Base-by-base conservation (phyloP, 2,329 filamentous ascomycete species). In the Bipolaris bicolor region DNA sequence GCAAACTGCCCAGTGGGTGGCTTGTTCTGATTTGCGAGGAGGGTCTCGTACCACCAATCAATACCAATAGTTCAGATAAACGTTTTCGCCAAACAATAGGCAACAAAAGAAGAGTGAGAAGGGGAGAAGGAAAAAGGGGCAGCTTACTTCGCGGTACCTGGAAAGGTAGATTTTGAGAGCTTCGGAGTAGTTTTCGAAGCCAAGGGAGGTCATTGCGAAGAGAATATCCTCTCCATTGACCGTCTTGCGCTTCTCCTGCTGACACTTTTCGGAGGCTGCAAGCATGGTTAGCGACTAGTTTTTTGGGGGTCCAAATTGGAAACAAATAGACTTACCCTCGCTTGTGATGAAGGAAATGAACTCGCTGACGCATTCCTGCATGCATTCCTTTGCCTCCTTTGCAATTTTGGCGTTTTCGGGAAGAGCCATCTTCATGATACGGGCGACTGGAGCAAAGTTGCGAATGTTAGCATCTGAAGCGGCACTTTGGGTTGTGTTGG, bases 261-360 rank as follows among this genome's bases (percentile, higher is more conserved):
- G 95, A 75, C 95, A 99, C 79, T 99, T 99, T 79, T 99, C 95
- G 62, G 95, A 98, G 26, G 95, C 95, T 98, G 75, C 13, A 9
- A 10, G 41, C 7, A 40, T 6, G 22, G 20, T 52, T 33, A 52
- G 52, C 47, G 58, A 59, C 39, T 26, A 59, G 37, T 33, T 37
- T 13, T 29, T 29, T 7, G 9, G 9, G 9, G 24, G 26, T 37
- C 16, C 40, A 11, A 2, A 6, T 18, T 3, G 4, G 11, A 18
- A 24, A 51, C 49, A 65, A 44, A 15, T 7, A 44, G 63, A 81
- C 90, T 75, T 78, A 97, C 95, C 95, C 85, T 99, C 95, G 78
- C 94, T 98, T 34, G 95, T 99, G 76, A 99, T 98, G 83, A 99
- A 99, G 6, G 92, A 97, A 82, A 99, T 99, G 79, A 99, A 99